phyloP scores from a whole-genome alignment of 2,329 filamentous ascomycete genomes.

The Colletotrichum truncatum region DNA sequence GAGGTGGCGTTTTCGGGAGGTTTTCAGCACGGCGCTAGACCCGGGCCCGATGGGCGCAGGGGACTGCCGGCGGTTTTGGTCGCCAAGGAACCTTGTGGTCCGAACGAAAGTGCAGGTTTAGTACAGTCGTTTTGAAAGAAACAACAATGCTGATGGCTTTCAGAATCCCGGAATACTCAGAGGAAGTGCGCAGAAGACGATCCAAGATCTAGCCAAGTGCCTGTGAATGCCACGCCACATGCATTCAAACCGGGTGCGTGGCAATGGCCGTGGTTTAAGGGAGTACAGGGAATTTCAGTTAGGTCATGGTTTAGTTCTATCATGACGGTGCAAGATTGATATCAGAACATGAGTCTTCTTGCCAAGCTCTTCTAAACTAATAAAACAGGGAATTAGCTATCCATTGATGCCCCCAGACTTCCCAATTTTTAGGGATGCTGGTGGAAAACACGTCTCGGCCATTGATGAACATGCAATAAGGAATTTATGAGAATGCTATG shows the following conservation, averaged over 20 bases:
- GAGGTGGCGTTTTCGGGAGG: neutral
- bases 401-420: too few relatives aligned
- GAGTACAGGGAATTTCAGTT: too few relatives aligned
- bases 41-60: neutral
- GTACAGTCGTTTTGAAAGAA: too few relatives aligned
- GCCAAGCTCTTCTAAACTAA: too few relatives aligned
- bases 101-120: too few relatives aligned
- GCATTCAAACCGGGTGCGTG: neutral
- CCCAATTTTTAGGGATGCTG: slow-evolving; percentile 3
- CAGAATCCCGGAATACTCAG: neutral
- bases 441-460: slow-evolving; percentile 1
- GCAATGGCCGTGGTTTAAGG: neutral
- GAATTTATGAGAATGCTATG: neutral
- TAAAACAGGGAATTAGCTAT: too few relatives aligned
- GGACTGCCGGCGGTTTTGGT: too few relatives aligned
- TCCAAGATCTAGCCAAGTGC: neutral
- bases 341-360: too few relatives aligned
- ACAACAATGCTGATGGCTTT: neutral
- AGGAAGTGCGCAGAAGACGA: neutral
- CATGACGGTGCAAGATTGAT: too few relatives aligned
- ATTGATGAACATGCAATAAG: neutral
- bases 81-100: too few relatives aligned
- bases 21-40: neutral
- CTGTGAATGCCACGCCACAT: neutral
- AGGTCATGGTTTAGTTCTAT: too few relatives aligned